phyloP scores from a whole-genome alignment of 176 grass and related monocot genomes.

The Olyra latifolia region DNA sequence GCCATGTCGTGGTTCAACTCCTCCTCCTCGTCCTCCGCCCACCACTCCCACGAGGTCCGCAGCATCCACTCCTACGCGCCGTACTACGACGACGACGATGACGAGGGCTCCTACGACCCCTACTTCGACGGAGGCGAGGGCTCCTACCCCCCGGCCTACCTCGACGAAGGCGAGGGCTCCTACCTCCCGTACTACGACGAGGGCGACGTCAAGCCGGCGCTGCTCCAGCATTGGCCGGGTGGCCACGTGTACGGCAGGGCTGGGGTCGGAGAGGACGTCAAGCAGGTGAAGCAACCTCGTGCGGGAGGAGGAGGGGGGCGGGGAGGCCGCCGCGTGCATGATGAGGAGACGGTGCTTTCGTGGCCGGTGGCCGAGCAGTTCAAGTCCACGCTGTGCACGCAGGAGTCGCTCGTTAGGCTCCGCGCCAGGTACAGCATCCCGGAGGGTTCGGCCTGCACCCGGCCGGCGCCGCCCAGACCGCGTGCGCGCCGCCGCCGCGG shows the following conservation, averaged over 20 bases:
- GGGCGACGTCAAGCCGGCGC: slow-evolving; percentile 33
- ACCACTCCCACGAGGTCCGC: neutral
- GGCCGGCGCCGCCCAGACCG: slow-evolving; percentile 3
- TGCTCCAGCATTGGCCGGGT: slow-evolving; percentile 31
- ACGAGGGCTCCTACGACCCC: neutral
- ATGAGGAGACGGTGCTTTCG: slow-evolving; percentile 2
- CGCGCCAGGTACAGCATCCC: slow-evolving; percentile 38
- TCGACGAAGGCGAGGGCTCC: neutral
- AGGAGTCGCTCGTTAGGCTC: slow-evolving; percentile 23
- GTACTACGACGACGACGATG: neutral
- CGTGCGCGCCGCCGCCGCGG: slow-evolving; percentile 14
- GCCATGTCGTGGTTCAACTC: slow-evolving; percentile 35
- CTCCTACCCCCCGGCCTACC: neutral
- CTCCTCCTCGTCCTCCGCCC: neutral
- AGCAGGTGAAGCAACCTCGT: neutral
- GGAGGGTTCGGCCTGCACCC: slow-evolving; percentile 41
- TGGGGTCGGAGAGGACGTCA: neutral
- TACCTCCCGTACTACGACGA: neutral
- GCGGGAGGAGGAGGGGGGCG: neutral
- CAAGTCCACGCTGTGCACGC: slow-evolving; percentile 37
- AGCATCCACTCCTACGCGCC: neutral
- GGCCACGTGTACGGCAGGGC: neutral
- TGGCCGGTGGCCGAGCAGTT: slow-evolving; percentile 41
- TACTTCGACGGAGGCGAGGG: no score
- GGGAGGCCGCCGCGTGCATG: neutral